These are phyloP conservation scores for Trypanosoma caninum DNA, from an alignment of 208 protist species.

Conservation along the genomic window DNA sequence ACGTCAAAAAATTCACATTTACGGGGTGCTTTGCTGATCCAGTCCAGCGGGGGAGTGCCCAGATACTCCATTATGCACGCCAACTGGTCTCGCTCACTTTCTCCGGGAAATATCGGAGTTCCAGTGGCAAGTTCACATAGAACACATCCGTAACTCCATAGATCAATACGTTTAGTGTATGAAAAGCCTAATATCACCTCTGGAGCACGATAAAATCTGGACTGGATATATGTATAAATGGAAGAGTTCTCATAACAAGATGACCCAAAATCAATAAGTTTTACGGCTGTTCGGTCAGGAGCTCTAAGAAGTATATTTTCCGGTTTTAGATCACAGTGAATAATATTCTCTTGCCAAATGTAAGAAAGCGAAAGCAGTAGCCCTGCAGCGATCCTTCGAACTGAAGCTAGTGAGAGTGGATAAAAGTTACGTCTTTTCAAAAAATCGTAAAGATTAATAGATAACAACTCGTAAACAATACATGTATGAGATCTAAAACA, in stretches of 20 bases:
- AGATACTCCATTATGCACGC: slow-evolving; percentile 85
- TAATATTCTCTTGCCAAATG: slow-evolving; percentile 80
- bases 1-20: slow-evolving; percentile 53
- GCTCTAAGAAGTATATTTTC: slow-evolving; percentile 94
- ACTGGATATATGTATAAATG: slow-evolving; percentile 92
- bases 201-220: slow-evolving; percentile 90
- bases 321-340: slow-evolving; percentile 96
- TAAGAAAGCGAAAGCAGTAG: slow-evolving; percentile 77
- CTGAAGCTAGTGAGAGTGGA: slow-evolving; percentile 64
- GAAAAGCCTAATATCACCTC: slow-evolving; percentile 81
- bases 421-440: slow-evolving; percentile 71
- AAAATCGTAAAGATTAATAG: slow-evolving; percentile 70
- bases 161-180: slow-evolving; percentile 84
- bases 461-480: slow-evolving; percentile 75
- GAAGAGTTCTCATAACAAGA: slow-evolving; percentile 92
- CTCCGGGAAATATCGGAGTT: slow-evolving; percentile 86
- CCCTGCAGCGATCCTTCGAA: slow-evolving; percentile 65
- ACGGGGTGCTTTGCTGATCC: slow-evolving; percentile 35
- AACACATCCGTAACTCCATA: slow-evolving; percentile 94
- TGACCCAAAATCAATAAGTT: slow-evolving; percentile 97
- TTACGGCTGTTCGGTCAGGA: slow-evolving; percentile 80
- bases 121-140: slow-evolving; percentile 92
- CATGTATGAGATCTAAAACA: slow-evolving; percentile 70
- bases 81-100: slow-evolving; percentile 84
- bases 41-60: slow-evolving; percentile 64